A percentile compares a stretch with the other conserved stretches of the same genome.
Evolutionary conservation across 2,329 filamentous ascomycete species (phyloP).

Genomic region (Fusarium neocosmosporiellum): DNA sequence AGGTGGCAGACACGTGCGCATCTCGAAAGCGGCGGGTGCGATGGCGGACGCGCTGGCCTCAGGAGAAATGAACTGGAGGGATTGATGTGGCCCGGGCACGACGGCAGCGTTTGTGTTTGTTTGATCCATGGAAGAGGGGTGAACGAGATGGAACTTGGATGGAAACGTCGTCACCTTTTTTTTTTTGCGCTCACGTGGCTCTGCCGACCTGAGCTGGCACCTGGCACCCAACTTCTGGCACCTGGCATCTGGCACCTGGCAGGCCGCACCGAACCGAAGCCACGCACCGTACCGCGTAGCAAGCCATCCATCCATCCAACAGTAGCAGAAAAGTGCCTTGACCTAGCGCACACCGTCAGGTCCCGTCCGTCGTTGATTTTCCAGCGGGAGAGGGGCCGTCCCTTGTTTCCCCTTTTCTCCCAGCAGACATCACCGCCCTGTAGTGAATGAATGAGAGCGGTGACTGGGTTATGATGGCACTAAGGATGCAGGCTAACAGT

Average conservation of each 20-base stretch:
- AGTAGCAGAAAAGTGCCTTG: not conserved
- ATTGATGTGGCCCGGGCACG: constrained; percentile 23
- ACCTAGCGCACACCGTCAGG: constrained; percentile 12
- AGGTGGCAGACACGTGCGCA: constrained; percentile 9
- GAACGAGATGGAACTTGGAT: constrained; percentile 32
- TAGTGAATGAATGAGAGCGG: constrained; percentile 29
- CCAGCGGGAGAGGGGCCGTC: constrained; percentile 21
- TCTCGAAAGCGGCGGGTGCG: constrained; percentile 9
- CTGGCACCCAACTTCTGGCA: not conserved
- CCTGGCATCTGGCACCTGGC: not conserved
- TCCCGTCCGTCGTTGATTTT: constrained; percentile 18
- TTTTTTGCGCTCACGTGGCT: constrained; percentile 33
- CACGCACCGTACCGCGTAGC: constrained; percentile 2
- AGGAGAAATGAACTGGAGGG: constrained; percentile 21
- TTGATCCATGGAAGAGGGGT: constrained; percentile 38
- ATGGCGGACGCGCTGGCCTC: constrained; percentile 7
- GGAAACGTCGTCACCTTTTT: constrained; percentile 25
- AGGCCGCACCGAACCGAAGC: constrained; percentile 8
- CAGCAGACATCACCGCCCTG: constrained; percentile 8
- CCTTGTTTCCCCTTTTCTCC: constrained; percentile 17
- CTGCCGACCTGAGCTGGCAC: constrained; percentile 15
- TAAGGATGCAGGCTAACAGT: constrained; percentile 24
- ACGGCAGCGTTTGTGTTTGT: constrained; percentile 23
- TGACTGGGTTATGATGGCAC: constrained; percentile 30
- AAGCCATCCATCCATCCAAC: constrained; percentile 9